Percentiles rank a stretch among this genome's conserved stretches.
These are phyloP conservation scores for Eucalyptus pauciflora DNA, from an alignment of 345 rosid species.

Conservation along the genomic window DNA sequence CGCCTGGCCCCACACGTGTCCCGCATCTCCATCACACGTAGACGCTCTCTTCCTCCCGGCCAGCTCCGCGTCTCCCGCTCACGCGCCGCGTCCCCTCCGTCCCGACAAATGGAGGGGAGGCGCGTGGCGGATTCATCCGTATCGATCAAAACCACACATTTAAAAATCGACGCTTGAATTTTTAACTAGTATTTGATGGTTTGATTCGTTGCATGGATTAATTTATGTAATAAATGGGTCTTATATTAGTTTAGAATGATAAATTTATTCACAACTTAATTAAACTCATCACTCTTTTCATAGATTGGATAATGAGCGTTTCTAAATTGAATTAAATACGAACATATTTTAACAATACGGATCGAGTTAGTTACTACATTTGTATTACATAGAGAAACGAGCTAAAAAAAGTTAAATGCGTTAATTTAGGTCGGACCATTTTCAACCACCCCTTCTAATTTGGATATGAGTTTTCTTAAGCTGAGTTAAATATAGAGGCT, in stretches of 20 bases:
- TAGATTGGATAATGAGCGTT: neutral
- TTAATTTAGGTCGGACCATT: too few relatives aligned
- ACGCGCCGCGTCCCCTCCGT: neutral
- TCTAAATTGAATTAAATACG: too few relatives aligned
- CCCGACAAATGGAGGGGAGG: neutral
- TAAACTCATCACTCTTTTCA: neutral
- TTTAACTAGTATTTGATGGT: too few relatives aligned
- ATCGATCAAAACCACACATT: neutral
- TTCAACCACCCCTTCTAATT: too few relatives aligned
- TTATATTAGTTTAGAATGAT: too few relatives aligned
- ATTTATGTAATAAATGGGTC: too few relatives aligned
- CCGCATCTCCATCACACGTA: neutral
- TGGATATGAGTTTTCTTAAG: too few relatives aligned
- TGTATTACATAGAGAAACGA: accelerated
- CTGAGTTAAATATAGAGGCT: too few relatives aligned
- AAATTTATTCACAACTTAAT: neutral
- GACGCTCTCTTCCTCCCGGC: conserved; percentile 1
- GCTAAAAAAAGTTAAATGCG: accelerated
- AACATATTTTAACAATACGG: accelerated
- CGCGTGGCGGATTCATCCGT: neutral
- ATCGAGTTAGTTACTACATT: too few relatives aligned
- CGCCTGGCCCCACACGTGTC: conserved; percentile 24
- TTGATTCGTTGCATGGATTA: too few relatives aligned
- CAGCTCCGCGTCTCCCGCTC: neutral
- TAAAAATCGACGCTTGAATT: neutral